phyloP scores from a whole-genome alignment of 306 rosid species.

The Alnus glutinosa region DNA sequence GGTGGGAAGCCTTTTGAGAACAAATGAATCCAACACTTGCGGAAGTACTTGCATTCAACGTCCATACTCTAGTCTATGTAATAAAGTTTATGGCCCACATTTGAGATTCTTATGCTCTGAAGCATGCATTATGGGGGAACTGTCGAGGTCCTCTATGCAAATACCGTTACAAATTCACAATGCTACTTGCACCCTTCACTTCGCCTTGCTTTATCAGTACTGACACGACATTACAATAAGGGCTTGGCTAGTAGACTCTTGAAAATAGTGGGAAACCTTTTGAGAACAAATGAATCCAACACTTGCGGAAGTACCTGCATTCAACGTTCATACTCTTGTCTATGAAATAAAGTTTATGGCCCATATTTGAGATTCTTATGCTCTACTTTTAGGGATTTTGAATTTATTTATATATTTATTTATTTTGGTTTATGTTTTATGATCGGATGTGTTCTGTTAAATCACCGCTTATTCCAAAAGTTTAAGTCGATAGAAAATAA shows the following conservation, averaged over 20 bases:
- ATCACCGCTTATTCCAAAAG: too few species aligned
- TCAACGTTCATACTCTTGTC: neutral
- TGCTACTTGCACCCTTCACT: neutral
- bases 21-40: neutral
- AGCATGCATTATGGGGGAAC: neutral
- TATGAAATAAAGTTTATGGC: neutral
- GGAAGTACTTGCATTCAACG: neutral
- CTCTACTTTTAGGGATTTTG: neutral
- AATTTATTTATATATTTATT: neutral
- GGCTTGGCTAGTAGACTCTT: neutral
- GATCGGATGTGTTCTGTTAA: neutral
- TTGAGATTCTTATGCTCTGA: neutral
- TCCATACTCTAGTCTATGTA: neutral
- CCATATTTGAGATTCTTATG: neutral
- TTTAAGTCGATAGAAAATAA: too few species aligned
- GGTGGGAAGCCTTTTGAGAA: neutral
- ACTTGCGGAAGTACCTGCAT: neutral
- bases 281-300: neutral
- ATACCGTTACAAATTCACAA: neutral
- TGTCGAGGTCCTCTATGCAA: neutral
- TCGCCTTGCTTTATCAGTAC: neutral
- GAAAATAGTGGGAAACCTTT: neutral
- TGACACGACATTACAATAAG: neutral
- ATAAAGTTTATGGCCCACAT: neutral
- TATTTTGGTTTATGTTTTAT: conserved; percentile 6